Conservation (phyloP, 352 stramenopile genomes). For the Pythium grandisporangium region DNA sequence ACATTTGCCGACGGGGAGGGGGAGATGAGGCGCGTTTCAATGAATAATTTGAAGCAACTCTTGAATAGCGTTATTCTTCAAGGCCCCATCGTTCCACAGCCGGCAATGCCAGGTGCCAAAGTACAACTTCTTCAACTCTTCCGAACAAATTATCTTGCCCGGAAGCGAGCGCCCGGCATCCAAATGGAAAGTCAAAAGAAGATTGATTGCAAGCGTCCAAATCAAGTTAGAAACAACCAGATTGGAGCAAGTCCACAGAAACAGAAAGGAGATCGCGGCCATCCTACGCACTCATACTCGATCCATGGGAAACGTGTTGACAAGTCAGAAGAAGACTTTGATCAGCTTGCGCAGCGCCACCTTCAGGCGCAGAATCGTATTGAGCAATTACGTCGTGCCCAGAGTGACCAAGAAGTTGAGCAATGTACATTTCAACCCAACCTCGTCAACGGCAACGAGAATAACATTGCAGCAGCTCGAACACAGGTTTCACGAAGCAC, state of each 20-base stretch:
- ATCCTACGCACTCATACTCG: slow-evolving; percentile 1
- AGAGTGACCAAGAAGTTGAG: slow-evolving; percentile 26
- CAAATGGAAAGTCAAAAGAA: too few relatives aligned
- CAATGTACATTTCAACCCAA: slow-evolving; percentile 47
- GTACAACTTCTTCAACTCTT: not conserved
- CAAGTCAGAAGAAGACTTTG: not conserved
- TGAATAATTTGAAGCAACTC: slow-evolving; percentile 11
- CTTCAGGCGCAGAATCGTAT: slow-evolving; percentile 11
- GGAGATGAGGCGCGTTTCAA: slow-evolving; percentile 3
- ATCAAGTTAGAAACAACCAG: not conserved
- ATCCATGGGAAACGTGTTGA: slow-evolving; percentile 5
- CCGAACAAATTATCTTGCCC: not conserved
- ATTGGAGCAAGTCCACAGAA: not conserved
- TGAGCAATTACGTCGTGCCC: slow-evolving; percentile 18
- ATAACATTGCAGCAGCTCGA: too few relatives aligned
- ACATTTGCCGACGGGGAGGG: slow-evolving; percentile 11
- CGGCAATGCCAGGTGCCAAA: not conserved
- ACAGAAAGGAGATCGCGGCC: not conserved
- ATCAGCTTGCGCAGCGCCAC: slow-evolving; percentile 26
- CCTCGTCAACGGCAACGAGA: too few relatives aligned
- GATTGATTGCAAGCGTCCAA: too few relatives aligned
- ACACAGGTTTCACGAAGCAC: not conserved
- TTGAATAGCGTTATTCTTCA: slow-evolving; percentile 15
- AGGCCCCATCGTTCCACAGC: not conserved
- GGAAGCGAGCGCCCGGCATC: slow-evolving; percentile 1